Base-by-base conservation (phyloP, 768 basidiomycete genomes). In the Asterophora parasitica region DNA sequence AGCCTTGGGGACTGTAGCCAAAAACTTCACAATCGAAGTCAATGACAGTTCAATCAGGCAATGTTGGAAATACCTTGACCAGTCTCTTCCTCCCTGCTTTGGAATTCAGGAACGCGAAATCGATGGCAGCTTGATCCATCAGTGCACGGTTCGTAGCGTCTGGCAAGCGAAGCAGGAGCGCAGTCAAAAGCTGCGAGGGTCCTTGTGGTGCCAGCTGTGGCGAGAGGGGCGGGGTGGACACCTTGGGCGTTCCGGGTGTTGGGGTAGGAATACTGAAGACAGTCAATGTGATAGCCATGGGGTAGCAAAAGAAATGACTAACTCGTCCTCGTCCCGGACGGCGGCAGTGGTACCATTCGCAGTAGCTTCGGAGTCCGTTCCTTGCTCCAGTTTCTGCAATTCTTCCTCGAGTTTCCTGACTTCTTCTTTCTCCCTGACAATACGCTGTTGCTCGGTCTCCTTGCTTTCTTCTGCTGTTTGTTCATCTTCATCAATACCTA, bases 61-160 rank as follows among this genome's bases (percentile, higher is more conserved):
- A n/a, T 26, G 12, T 44, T 48, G 17, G 58, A 46, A 23, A 6
- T 53, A 93, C 94, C 78, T 84, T 93, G 55, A 91, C 75, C 33
- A 97, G 76, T 47, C 96, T 71, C 64, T 95, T 98, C 57, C 96
- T 75, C 10, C 94, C 91, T 16, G 95, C 92, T 64, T 98, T 98
- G 35, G 92, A 94, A 61, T 98, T 99, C 48, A 99, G 72, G 60
- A 94, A 92, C 0, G 92, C 91, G 64, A 99, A 99, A 53, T 99
- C 95, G 32, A 97, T 81, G 0, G 93, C 93, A 23, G 87, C 85
- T 66, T 95, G 91, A 62, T 99, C 96, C 48, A 98, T 88, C 50
- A 92, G 65, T 2, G 80, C 77, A 12, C 90, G 81, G 59, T 92
- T 97, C 10, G 89, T 94, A n/a, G 90, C 88, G 63, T 99, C 95